Percentiles rank a stretch among this genome's conserved stretches.
These are phyloP conservation scores for Scytalidium sp. DNA, from an alignment of 2,329 filamentous ascomycete genomes.

Conservation along the genomic window DNA sequence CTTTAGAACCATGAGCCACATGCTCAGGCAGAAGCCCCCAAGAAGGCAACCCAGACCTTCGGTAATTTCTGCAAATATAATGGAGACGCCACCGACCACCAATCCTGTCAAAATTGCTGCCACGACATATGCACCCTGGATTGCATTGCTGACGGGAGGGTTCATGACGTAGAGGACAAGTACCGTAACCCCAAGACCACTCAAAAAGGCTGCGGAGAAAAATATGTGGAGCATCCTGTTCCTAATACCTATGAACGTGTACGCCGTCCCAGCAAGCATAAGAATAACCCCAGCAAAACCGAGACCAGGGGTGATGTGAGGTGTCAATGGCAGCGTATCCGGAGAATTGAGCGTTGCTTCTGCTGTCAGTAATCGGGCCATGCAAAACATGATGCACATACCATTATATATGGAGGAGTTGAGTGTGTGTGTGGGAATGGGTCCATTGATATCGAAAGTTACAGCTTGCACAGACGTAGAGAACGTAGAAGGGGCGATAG, in stretches of 20 bases:
- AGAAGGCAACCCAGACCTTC: constrained; percentile 65
- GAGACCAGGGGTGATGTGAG: constrained; percentile 75
- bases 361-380: constrained; percentile 10
- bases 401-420: constrained; percentile 20
- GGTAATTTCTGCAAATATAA: constrained; percentile 81
- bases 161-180: constrained; percentile 88
- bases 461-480: constrained; percentile 7
- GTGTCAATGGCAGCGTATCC: constrained; percentile 66
- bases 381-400: constrained; percentile 7
- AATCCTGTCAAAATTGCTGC: constrained; percentile 71
- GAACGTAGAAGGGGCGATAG: constrained; percentile 5
- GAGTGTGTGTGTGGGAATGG: constrained; percentile 9
- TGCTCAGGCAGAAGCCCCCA: constrained; percentile 30
- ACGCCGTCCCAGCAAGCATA: constrained; percentile 66
- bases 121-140: constrained; percentile 85
- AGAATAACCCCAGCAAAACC: constrained; percentile 76
- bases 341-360: constrained; percentile 24
- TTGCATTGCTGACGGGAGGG: constrained; percentile 67
- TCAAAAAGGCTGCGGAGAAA: constrained; percentile 73
- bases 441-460: constrained; percentile 15
- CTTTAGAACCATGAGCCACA: constrained; percentile 80
- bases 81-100: constrained; percentile 68
- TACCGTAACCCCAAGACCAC: constrained; percentile 71
- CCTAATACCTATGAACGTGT: constrained; percentile 79
- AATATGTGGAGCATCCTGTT: constrained; percentile 77